Conservation (phyloP, 2,329 filamentous ascomycete species). For the Pyricularia pennisetigena region DNA sequence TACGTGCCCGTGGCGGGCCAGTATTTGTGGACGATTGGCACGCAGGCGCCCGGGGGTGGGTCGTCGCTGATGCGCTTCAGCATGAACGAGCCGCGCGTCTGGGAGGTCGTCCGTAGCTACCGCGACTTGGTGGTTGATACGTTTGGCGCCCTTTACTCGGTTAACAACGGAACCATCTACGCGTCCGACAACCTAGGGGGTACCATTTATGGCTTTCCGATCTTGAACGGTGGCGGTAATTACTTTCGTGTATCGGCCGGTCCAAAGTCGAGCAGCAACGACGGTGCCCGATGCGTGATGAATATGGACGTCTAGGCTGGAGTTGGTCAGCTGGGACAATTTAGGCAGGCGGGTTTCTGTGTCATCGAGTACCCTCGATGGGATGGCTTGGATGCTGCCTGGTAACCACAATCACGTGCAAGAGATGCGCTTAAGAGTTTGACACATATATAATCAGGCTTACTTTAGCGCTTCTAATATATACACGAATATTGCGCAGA, state of each 20-base stretch:
- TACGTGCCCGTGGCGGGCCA: conserved; percentile 4
- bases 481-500: neutral
- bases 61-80: conserved; percentile 6
- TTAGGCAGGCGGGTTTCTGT: too few relatives aligned
- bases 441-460: too few relatives aligned
- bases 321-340: too few relatives aligned
- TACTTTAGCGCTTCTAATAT: neutral
- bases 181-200: neutral
- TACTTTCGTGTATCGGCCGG: neutral
- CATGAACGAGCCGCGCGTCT: conserved; percentile 5
- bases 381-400: too few relatives aligned
- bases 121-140: neutral
- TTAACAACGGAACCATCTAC: conserved; percentile 5
- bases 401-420: too few relatives aligned
- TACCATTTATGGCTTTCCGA: neutral
- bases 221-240: neutral
- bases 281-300: neutral
- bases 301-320: neutral
- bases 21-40: conserved; percentile 5
- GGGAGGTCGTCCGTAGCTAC: conserved; percentile 5
- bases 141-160: conserved; percentile 7
- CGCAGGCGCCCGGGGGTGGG: neutral
- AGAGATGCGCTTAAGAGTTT: too few relatives aligned
- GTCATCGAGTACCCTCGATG: too few relatives aligned
- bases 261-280: neutral